A percentile compares a stretch with the other conserved stretches of the same genome.
These are phyloP conservation scores for Mycosphaerelloides madeirae DNA, from an alignment of 2,329 filamentous ascomycete genomes.

Conservation along the genomic window DNA sequence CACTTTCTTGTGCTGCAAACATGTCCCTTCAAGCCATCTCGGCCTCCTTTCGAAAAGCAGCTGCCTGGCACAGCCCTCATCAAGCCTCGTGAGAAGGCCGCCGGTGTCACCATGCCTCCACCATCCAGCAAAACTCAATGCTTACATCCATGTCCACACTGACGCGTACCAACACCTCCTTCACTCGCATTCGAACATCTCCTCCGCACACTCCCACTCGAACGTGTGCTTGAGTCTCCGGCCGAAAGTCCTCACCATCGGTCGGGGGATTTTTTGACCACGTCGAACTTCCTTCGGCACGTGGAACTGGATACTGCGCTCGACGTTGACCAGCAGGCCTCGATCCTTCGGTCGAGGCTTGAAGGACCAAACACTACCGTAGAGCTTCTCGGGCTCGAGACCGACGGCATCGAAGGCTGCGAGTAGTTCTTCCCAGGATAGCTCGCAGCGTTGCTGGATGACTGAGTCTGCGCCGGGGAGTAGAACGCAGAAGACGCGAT, in stretches of 20 bases:
- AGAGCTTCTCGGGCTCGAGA: constrained; percentile 53
- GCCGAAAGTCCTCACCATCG: constrained; percentile 44
- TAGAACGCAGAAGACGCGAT: constrained; percentile 42
- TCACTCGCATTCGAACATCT: constrained; percentile 22
- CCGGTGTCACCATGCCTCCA: too few species aligned
- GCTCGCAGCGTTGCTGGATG: constrained; percentile 42
- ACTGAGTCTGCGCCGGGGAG: constrained; percentile 36
- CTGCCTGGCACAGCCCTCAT: too few species aligned
- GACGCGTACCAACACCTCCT: constrained; percentile 26
- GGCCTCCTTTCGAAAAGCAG: too few species aligned
- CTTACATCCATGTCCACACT: too few species aligned
- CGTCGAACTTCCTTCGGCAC: constrained; percentile 51
- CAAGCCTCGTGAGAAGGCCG: too few species aligned
- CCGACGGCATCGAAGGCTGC: constrained; percentile 49
- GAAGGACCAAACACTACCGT: constrained; percentile 60
- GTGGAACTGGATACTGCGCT: constrained; percentile 55
- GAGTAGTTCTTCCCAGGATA: constrained; percentile 52
- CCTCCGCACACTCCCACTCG: constrained; percentile 23
- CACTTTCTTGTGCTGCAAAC: too few species aligned
- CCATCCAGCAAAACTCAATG: too few species aligned
- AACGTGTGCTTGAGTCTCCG: constrained; percentile 43
- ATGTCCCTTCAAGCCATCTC: too few species aligned
- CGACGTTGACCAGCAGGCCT: constrained; percentile 33
- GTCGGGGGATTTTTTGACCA: constrained; percentile 47
- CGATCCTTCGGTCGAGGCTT: constrained; percentile 30